These are phyloP conservation scores for Lyophyllum atratum DNA, from an alignment of 768 basidiomycete genomes.

Conservation along the genomic window DNA sequence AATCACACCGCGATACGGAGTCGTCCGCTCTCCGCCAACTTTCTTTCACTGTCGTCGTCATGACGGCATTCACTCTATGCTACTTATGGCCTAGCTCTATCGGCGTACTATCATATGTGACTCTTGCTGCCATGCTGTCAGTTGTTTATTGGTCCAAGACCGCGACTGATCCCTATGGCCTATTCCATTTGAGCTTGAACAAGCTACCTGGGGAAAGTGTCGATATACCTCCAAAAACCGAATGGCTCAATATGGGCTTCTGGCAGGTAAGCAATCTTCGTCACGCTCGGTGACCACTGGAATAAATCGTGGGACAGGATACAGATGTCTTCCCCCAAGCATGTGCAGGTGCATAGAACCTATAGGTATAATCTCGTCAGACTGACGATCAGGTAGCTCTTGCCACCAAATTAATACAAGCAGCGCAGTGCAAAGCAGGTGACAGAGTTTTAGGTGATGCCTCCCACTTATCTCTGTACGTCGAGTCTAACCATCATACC, in stretches of 20 bases:
- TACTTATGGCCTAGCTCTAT: neutral
- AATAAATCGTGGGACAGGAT: constrained; percentile 32
- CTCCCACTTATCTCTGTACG: neutral
- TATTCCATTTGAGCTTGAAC: constrained; percentile 60
- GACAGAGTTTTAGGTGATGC: constrained; percentile 55
- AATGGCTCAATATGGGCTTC: constrained; percentile 75
- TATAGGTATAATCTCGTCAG: neutral
- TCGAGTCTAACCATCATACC: neutral
- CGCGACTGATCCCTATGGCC: constrained; percentile 53
- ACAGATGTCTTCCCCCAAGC: constrained; percentile 55
- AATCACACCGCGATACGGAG: neutral
- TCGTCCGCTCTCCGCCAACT: neutral
- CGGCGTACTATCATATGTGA: neutral
- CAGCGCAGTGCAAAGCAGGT: constrained; percentile 39
- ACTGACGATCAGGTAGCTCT: constrained; percentile 32
- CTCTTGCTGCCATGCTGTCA: constrained; percentile 1
- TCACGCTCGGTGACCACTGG: neutral
- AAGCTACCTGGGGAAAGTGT: constrained; percentile 34
- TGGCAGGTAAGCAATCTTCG: constrained; percentile 51
- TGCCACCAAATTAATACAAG: constrained; percentile 49
- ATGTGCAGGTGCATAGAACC: constrained; percentile 48
- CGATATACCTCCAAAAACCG: constrained; percentile 42
- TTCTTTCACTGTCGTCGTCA: neutral
- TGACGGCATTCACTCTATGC: neutral
- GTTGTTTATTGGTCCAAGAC: constrained; percentile 3